phyloP scores from a whole-genome alignment of 139 green algal species.

The Tetradesmus obliquus region DNA sequence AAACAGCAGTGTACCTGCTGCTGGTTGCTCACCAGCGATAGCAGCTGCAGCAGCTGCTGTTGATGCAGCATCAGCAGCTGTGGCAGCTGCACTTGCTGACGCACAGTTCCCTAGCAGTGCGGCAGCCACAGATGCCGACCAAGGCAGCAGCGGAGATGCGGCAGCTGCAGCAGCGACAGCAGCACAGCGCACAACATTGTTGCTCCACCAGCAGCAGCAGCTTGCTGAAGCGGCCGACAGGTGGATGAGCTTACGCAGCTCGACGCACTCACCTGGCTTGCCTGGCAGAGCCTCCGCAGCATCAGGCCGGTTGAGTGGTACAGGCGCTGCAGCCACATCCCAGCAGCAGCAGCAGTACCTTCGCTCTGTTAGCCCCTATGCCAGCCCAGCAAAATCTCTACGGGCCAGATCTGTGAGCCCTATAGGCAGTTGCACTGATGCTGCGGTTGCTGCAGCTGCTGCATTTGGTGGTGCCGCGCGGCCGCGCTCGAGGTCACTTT shows the following conservation, averaged over 20 bases:
- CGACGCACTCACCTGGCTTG: neutral
- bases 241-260: neutral
- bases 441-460: neutral
- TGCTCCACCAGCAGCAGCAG: conserved; percentile 24
- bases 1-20: neutral
- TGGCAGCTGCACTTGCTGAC: conserved; percentile 14
- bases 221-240: conserved; percentile 1
- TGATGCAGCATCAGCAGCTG: conserved; percentile 35
- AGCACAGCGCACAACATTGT: neutral
- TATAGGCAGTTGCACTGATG: neutral
- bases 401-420: conserved; percentile 26
- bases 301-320: neutral
- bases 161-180: neutral
- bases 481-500: conserved; percentile 6
- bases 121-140: neutral
- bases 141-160: neutral
- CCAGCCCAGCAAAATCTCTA: neutral
- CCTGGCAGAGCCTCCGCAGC: too few relatives aligned
- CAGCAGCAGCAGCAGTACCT: neutral
- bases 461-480: neutral
- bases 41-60: conserved; percentile 25
- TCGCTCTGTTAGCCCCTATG: neutral
- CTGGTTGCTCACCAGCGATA: neutral
- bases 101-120: neutral
- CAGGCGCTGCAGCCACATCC: neutral